These are phyloP conservation scores for Naganishia cerealis DNA, from an alignment of 1,284 basidiomycete genomes.

Conservation along the genomic window DNA sequence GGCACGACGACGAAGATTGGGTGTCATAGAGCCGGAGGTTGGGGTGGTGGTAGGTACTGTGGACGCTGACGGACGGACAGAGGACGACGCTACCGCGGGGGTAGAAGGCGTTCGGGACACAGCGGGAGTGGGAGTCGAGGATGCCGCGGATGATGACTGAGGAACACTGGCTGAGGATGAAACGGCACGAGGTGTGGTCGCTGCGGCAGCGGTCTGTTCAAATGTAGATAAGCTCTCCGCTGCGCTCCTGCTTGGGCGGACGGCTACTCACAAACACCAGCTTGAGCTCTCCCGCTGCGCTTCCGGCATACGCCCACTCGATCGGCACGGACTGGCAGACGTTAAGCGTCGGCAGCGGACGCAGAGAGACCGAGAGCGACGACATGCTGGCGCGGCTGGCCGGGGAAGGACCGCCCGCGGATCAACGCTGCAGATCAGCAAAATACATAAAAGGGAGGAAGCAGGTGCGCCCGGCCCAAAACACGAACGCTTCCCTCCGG, in stretches of 20 bases:
- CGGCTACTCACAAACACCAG: slow-evolving; percentile 13
- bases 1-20: slow-evolving; percentile 9
- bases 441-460: too few relatives aligned
- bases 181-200: not conserved
- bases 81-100: too few relatives aligned
- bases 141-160: not conserved
- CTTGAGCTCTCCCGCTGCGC: not conserved
- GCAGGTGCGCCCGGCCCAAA: too few relatives aligned
- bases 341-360: slow-evolving; percentile 9
- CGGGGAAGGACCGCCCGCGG: too few relatives aligned
- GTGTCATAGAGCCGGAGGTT: not conserved
- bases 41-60: not conserved
- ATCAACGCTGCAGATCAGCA: too few relatives aligned
- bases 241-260: not conserved
- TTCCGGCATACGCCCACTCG: slow-evolving; percentile 12
- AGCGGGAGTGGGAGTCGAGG: not conserved
- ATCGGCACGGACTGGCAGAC: slow-evolving; percentile 19
- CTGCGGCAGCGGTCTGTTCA: not conserved
- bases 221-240: not conserved
- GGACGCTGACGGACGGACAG: not conserved
- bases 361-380: slow-evolving; percentile 16
- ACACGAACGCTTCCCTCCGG: too few relatives aligned
- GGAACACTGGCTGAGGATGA: not conserved
- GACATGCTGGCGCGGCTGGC: too few relatives aligned
- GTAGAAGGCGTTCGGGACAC: not conserved